A percentile compares a stretch with the other conserved stretches of the same genome.
phyloP scores from a whole-genome alignment of 2,329 filamentous ascomycete species.

The Sporothrix schenckii region DNA sequence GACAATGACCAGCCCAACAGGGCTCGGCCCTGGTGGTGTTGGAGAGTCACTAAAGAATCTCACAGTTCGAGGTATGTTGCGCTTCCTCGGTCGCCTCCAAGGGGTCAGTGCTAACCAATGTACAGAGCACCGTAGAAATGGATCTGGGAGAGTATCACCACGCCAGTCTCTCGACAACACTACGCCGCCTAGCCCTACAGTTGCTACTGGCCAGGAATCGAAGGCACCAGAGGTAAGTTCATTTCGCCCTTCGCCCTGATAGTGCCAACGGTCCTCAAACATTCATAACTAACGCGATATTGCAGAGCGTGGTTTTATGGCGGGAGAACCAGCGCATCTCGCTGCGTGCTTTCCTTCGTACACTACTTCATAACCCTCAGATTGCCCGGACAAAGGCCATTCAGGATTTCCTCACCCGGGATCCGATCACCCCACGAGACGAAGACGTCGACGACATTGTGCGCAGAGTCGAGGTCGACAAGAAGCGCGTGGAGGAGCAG shows the following conservation, averaged over 20 bases:
- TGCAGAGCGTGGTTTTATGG: conserved; percentile 63
- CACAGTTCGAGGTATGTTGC: conserved; percentile 44
- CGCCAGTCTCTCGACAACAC: conserved; percentile 51
- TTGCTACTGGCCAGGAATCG: conserved; percentile 36
- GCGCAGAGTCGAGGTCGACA: conserved; percentile 78
- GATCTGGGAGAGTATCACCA: conserved; percentile 48
- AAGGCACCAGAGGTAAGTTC: conserved; percentile 40
- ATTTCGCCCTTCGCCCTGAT: background rate
- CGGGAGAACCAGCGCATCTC: conserved; percentile 91
- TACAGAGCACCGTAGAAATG: conserved; percentile 38
- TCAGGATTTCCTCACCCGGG: conserved; percentile 74
- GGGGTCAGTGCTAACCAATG: background rate
- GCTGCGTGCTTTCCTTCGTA: conserved; percentile 85
- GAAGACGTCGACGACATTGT: conserved; percentile 83
- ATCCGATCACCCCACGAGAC: conserved; percentile 74
- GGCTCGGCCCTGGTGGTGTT: conserved; percentile 38
- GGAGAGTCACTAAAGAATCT: conserved; percentile 47
- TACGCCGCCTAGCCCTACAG: conserved; percentile 39
- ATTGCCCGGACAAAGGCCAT: conserved; percentile 83
- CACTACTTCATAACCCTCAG: conserved; percentile 79
- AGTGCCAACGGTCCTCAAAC: background rate
- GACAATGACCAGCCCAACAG: conserved; percentile 55
- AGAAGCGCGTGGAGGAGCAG: conserved; percentile 88
- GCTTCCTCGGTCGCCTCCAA: background rate
- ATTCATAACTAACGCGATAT: background rate